phyloP scores from a whole-genome alignment of 2,329 filamentous ascomycete genomes.

The Mollisia scopiformis region DNA sequence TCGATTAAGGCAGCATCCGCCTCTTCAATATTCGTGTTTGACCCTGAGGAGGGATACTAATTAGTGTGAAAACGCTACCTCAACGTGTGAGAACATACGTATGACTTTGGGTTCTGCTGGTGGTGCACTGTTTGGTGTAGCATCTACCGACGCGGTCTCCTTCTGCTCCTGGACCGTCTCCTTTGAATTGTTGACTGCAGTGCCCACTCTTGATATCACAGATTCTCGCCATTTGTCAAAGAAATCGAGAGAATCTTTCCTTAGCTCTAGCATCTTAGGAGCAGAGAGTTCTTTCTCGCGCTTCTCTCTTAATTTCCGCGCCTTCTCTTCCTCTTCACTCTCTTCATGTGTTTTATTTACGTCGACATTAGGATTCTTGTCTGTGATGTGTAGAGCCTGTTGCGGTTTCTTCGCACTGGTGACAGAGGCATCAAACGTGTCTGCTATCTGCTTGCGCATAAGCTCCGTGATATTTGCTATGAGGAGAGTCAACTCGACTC shows the following conservation, averaged over 20 bases:
- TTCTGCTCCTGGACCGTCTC: slow-evolving; percentile 40
- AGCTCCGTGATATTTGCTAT: slow-evolving; percentile 55
- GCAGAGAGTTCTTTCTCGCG: slow-evolving; percentile 53
- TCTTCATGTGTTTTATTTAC: slow-evolving; percentile 35
- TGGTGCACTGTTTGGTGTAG: slow-evolving; percentile 24
- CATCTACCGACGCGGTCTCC: slow-evolving; percentile 33
- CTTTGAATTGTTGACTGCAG: slow-evolving; percentile 61
- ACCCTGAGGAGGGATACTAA: slow-evolving; percentile 27
- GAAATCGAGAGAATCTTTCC: slow-evolving; percentile 67
- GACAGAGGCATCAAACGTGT: slow-evolving; percentile 50
- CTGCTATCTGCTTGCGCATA: slow-evolving; percentile 55
- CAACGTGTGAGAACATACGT: slow-evolving; percentile 26
- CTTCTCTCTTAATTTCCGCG: slow-evolving; percentile 35
- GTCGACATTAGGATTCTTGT: slow-evolving; percentile 42
- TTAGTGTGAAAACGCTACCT: not conserved
- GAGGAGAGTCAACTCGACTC: slow-evolving; percentile 52
- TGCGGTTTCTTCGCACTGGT: slow-evolving; percentile 30
- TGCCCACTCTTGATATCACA: slow-evolving; percentile 71
- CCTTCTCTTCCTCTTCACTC: slow-evolving; percentile 36
- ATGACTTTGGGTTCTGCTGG: slow-evolving; percentile 31
- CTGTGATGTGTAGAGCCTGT: slow-evolving; percentile 34
- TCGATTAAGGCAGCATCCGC: slow-evolving; percentile 51
- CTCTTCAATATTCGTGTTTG: slow-evolving; percentile 46
- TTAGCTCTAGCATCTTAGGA: slow-evolving; percentile 63
- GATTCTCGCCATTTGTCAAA: slow-evolving; percentile 81